phyloP scores from a whole-genome alignment of 768 basidiomycete species.

The Gymnopilus dilepis region DNA sequence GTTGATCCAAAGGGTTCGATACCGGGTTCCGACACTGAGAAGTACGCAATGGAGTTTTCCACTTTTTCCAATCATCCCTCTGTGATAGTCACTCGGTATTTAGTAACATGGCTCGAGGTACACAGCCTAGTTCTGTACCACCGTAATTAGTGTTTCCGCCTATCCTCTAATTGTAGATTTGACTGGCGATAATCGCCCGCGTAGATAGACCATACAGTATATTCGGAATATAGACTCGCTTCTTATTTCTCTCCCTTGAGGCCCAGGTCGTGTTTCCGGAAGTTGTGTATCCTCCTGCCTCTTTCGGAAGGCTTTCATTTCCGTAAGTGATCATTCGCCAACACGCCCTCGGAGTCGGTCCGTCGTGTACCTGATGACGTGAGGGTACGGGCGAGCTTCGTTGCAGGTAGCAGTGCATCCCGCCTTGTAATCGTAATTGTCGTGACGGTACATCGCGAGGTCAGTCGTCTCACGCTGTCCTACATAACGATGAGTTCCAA shows the following conservation, averaged over 20 bases:
- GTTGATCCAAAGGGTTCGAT: background rate
- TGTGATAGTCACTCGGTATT: background rate
- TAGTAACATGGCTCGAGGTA: background rate
- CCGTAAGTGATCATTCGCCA: no score
- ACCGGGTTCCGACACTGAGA: background rate
- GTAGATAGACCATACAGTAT: background rate
- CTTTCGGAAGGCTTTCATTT: slow-evolving; percentile 5
- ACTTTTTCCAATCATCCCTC: background rate
- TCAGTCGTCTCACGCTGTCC: background rate
- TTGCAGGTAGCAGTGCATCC: no score
- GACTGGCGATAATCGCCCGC: background rate
- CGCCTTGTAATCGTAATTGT: no score
- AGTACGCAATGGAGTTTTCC: background rate
- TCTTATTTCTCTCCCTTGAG: background rate
- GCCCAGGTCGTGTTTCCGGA: background rate
- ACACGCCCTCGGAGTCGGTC: no score
- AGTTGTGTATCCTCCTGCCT: slow-evolving; percentile 14
- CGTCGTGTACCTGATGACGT: no score
- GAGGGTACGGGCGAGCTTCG: no score
- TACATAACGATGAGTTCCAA: background rate
- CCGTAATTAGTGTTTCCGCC: background rate
- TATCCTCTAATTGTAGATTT: background rate
- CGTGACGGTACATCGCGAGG: no score
- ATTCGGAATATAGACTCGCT: background rate
- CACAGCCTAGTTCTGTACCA: background rate